Evolutionary conservation across 192 early-diverging fungal genomes (phyloP).

Genomic region (Lobosporangium transversale): DNA sequence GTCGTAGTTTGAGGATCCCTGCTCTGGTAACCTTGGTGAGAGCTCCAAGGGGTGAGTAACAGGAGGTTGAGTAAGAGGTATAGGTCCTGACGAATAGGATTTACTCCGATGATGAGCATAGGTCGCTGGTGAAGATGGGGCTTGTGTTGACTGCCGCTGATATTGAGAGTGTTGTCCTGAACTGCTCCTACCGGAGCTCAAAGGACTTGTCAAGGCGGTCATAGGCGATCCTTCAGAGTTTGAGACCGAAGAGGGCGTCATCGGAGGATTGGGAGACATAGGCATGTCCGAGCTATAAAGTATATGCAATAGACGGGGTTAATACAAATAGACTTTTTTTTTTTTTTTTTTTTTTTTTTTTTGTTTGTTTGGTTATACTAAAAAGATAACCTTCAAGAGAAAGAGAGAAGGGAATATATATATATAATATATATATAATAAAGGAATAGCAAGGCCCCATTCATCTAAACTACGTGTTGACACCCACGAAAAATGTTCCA

Average conservation of each 20-base stretch:
- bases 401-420: too few species aligned
- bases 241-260: constrained; percentile 47
- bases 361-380: too few species aligned
- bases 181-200: constrained; percentile 46
- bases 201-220: constrained; percentile 42
- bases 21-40: constrained; percentile 18
- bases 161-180: constrained; percentile 30
- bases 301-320: too few species aligned
- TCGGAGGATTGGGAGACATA: constrained; percentile 46
- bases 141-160: constrained; percentile 22
- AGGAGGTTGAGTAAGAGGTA: constrained; percentile 36
- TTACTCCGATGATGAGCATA: constrained; percentile 27
- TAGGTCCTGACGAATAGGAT: constrained; percentile 49
- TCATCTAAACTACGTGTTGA: too few species aligned
- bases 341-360: too few species aligned
- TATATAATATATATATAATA: too few species aligned
- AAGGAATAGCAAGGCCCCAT: too few species aligned
- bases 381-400: too few species aligned
- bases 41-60: constrained; percentile 30
- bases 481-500: too few species aligned
- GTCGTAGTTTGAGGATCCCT: constrained; percentile 10
- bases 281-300: constrained; percentile 45
- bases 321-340: too few species aligned
- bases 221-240: constrained; percentile 44
- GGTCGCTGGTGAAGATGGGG: constrained; percentile 38